Percentiles rank a stretch among this genome's conserved stretches.
phyloP scores from a whole-genome alignment of 2,329 filamentous ascomycete genomes.

The Colletotrichum sp. region DNA sequence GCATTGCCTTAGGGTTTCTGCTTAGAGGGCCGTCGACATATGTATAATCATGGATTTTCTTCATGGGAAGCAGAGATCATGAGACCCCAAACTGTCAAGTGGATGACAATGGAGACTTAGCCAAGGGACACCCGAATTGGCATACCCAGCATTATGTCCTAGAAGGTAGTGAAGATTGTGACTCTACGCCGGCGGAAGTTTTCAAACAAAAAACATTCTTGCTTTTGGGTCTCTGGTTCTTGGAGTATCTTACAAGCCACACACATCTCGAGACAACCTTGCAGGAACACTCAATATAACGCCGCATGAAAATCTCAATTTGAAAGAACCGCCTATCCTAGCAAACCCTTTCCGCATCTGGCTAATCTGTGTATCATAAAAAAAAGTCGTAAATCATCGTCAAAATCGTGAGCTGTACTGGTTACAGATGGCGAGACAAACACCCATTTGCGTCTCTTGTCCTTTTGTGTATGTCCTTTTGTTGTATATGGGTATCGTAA shows the following conservation, averaged over 20 bases:
- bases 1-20: not conserved
- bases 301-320: not conserved
- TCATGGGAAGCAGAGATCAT: not conserved
- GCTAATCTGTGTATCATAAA: not conserved
- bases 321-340: not conserved
- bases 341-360: not conserved
- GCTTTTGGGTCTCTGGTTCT: not conserved
- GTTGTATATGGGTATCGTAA: slow-evolving; percentile 7
- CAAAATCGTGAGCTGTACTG: slow-evolving; percentile 4
- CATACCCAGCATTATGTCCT: accelerated
- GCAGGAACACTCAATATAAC: not conserved
- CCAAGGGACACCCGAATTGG: not conserved
- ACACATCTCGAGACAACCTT: not conserved
- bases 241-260: not conserved
- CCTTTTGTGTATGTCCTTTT: slow-evolving; percentile 14
- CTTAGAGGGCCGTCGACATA: not conserved
- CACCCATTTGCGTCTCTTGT: not conserved
- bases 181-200: not conserved
- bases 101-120: not conserved
- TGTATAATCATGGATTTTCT: not conserved
- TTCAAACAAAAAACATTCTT: not conserved
- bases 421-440: not conserved
- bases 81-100: not conserved
- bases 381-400: slow-evolving; percentile 6
- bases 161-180: not conserved